phyloP scores from a whole-genome alignment of 2,329 filamentous ascomycete genomes.

The Epichloe uncinata region DNA sequence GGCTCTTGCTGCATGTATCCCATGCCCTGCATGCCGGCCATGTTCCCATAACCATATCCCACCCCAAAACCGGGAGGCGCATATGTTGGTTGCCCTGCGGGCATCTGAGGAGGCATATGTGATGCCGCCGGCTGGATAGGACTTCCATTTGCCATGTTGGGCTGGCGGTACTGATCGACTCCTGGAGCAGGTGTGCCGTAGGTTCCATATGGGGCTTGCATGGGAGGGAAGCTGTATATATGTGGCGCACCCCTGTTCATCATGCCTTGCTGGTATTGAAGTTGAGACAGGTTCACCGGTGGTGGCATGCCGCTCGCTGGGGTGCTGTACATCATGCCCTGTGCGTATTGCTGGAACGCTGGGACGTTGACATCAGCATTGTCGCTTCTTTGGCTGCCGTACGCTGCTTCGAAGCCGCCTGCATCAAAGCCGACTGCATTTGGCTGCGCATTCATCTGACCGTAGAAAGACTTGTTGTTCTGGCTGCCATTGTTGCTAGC shows the following conservation, averaged over 20 bases:
- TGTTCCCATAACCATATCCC: conserved; percentile 31
- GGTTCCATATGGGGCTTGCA: conserved; percentile 43
- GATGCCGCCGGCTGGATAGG: conserved; percentile 33
- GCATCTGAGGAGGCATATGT: conserved; percentile 27
- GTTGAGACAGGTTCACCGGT: conserved; percentile 35
- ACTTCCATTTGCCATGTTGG: conserved; percentile 36
- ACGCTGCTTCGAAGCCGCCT: conserved; percentile 37
- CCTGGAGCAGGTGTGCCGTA: conserved; percentile 35
- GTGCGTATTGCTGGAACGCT: conserved; percentile 37
- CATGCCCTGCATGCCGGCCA: conserved; percentile 35
- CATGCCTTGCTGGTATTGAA: conserved; percentile 47
- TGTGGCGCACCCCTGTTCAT: conserved; percentile 39
- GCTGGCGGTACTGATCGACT: conserved; percentile 43
- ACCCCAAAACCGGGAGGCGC: conserved; percentile 37
- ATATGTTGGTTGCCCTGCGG: conserved; percentile 29
- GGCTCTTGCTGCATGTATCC: conserved; percentile 42
- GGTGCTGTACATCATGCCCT: conserved; percentile 38
- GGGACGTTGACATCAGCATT: conserved; percentile 35
- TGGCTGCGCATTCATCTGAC: conserved; percentile 30
- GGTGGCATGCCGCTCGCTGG: conserved; percentile 32
- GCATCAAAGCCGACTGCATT: conserved; percentile 27
- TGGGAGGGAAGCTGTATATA: conserved; percentile 42
- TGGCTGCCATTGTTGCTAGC: conserved; percentile 7
- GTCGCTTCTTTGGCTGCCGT: conserved; percentile 38
- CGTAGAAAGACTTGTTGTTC: conserved; percentile 39